These are phyloP conservation scores for Xylaria telfairii DNA, from an alignment of 495 filamentous ascomycete genomes.

Conservation along the genomic window DNA sequence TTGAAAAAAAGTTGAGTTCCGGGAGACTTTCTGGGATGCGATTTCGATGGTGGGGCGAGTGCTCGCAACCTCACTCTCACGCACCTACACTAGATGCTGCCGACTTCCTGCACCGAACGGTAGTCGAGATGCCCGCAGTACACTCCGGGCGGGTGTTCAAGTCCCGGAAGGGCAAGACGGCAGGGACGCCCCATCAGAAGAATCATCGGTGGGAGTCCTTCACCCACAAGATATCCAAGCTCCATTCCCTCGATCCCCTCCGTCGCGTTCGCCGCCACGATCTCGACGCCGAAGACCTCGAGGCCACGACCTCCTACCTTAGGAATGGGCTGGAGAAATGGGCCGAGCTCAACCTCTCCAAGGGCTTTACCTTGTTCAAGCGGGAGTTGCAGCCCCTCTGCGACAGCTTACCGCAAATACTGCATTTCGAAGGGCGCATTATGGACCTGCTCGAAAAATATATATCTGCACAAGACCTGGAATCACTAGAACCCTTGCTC, in stretches of 20 bases:
- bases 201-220: slow-evolving; percentile 92
- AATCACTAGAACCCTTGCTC: slow-evolving; percentile 83
- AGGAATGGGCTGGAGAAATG: slow-evolving; percentile 82
- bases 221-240: slow-evolving; percentile 87
- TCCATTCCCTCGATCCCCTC: slow-evolving; percentile 86
- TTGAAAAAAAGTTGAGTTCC: slow-evolving; percentile 24
- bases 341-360: slow-evolving; percentile 87
- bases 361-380: slow-evolving; percentile 75
- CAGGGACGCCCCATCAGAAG: slow-evolving; percentile 72
- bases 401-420: slow-evolving; percentile 87
- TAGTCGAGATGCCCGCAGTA: slow-evolving; percentile 56
- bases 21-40: slow-evolving; percentile 16
- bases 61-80: not conserved
- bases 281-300: slow-evolving; percentile 75
- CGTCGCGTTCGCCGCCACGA: slow-evolving; percentile 82
- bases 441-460: slow-evolving; percentile 77
- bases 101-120: not conserved
- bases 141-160: slow-evolving; percentile 70
- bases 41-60: slow-evolving; percentile 26
- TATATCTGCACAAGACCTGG: slow-evolving; percentile 75
- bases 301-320: slow-evolving; percentile 78
- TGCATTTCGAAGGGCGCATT: slow-evolving; percentile 85
- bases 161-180: slow-evolving; percentile 66
- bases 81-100: not conserved
- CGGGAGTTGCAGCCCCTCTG: slow-evolving; percentile 75